A percentile compares a stretch with the other conserved stretches of the same genome.
Evolutionary conservation across 1,284 basidiomycete species (phyloP).

Genomic region (Singerocomus inundabilis): DNA sequence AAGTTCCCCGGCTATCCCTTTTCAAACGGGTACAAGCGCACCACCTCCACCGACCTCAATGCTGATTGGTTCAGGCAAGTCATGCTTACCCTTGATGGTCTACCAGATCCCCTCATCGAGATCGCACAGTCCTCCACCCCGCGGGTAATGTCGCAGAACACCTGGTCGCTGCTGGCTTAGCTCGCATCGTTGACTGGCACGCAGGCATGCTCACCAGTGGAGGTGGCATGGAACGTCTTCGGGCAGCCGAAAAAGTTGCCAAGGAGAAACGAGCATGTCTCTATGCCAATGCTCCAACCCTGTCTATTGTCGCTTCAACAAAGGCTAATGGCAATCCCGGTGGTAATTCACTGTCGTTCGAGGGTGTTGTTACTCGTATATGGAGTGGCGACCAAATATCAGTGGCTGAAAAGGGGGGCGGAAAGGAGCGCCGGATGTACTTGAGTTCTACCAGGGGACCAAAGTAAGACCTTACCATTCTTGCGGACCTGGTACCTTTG

Average conservation of each 20-base stretch:
- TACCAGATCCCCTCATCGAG: slow-evolving; percentile 1
- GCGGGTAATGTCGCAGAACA: slow-evolving; percentile 94
- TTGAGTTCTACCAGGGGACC: slow-evolving; percentile 89
- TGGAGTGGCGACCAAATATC: slow-evolving; percentile 94
- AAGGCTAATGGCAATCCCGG: slow-evolving; percentile 43
- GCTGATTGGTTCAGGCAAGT: slow-evolving; percentile 84
- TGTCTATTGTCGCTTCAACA: slow-evolving; percentile 35
- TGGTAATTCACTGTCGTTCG: slow-evolving; percentile 52
- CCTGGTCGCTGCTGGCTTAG: slow-evolving; percentile 82
- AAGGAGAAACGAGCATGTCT: slow-evolving; percentile 81
- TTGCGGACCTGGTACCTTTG: not conserved
- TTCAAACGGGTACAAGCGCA: slow-evolving; percentile 67
- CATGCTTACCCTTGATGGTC: not conserved
- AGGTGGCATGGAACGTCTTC: slow-evolving; percentile 83
- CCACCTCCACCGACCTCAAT: slow-evolving; percentile 72
- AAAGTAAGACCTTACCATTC: slow-evolving; percentile 48
- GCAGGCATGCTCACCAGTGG: slow-evolving; percentile 86
- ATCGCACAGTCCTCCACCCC: slow-evolving; percentile 72
- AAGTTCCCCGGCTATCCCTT: slow-evolving; percentile 75
- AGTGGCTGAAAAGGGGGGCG: slow-evolving; percentile 70
- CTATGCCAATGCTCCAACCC: slow-evolving; percentile 59
- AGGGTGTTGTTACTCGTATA: slow-evolving; percentile 82
- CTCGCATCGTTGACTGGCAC: slow-evolving; percentile 96
- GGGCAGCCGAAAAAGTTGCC: slow-evolving; percentile 81
- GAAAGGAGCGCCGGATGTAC: slow-evolving; percentile 82